Evolutionary conservation across 1,284 basidiomycete genomes (phyloP), one percentile per base, ranked within the genome.

Genomic region (Pseudozyma thailandica): DNA sequence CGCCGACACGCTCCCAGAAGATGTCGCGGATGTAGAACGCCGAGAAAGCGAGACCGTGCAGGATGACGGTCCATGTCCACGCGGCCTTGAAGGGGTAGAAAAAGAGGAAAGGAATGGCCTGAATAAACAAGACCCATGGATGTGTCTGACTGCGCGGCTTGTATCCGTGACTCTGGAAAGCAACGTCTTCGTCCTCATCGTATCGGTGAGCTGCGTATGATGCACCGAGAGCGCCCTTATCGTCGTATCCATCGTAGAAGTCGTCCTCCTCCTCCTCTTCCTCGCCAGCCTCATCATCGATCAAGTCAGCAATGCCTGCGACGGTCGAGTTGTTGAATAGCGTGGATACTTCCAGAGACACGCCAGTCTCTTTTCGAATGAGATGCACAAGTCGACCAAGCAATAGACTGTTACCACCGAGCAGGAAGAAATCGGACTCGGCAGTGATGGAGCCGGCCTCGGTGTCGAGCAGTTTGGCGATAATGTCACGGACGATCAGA

Each of bases 21-120:
- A 68, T 68, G 66, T 82, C 81, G n/a, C 73, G 54, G 52, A 82
- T 82, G 63, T 82, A 82, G 62, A 75, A 82, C 2, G 81, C 80
- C 18, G 79, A 82, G 55, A 82, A 82, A 43, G 81, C 80, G 41
- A 82, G 76, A 39, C 80, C 81, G 60, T 82, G 81, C 45, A 82
- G 39, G 44, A 82, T 80, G 57, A 82, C 75, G 13, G 80, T 82
- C 81, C 81, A 82, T 10, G 81, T 82, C 81, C 81, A 82, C 4
- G 81, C 81, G 3, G 81, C 81, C 57, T 82, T 82, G 59, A 78
- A 61, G 4, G 81, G 81, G 51, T 82, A 82, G 63, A 82, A 82
- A 65, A 82, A 77, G 37, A 82, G 53, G 58, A 82, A 73, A 1
- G 81, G 81, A 21, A 82, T 64, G 20, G 66, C 37, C 62, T 82